Base-by-base conservation (phyloP, 2,329 filamentous ascomycete species). In the Exophiala dermatitidis region DNA sequence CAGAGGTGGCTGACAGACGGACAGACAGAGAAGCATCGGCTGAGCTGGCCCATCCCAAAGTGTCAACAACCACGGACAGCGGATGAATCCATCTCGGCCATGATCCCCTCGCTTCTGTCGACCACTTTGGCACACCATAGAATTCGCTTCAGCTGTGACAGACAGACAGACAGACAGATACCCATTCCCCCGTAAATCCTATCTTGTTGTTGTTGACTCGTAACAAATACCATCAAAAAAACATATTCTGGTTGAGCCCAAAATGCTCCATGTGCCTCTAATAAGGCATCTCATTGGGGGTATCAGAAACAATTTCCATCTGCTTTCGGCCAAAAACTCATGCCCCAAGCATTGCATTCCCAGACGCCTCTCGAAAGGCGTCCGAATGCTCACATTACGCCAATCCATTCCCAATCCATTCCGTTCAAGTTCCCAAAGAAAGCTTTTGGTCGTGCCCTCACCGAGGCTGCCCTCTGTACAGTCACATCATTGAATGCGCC, bases 191-290 rank as follows among this genome's bases (percentile, higher is more conserved):
- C 19, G 19, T 19, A 19, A 19, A 19, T 19, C 19, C 19, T 19
- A 33, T 44, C 47, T 32, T 44, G 30, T 9, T 38, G 10, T 32
- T 29, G 46, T 45, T 56, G 53, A 43, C 48, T 43, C 6, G 36
- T 5, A 8, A 56, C 56, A 52, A 57, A 57, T 46, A 59, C 57
- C 54, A 54, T 54, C 51, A 31, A 51, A 52, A 52, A 50, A 50
- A 53, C 54, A 56, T 57, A 54, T 52, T 59, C 50, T 51, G 44
- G 47, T 34, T 48, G 53, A 57, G 46, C 57, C 19, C 57, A 59
- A 34, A 57, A 59, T 59, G 57, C 57, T 59, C 57, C 57, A 46
- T 28, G 31, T 54, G 57, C 57, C 57, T 59, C 48, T 57, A 57
- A 54, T 53, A 54, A 59, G 57, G 54, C 57, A 45, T 50, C 53